phyloP scores from a whole-genome alignment of 2,329 filamentous ascomycete species.

The Xylaria digitata region DNA sequence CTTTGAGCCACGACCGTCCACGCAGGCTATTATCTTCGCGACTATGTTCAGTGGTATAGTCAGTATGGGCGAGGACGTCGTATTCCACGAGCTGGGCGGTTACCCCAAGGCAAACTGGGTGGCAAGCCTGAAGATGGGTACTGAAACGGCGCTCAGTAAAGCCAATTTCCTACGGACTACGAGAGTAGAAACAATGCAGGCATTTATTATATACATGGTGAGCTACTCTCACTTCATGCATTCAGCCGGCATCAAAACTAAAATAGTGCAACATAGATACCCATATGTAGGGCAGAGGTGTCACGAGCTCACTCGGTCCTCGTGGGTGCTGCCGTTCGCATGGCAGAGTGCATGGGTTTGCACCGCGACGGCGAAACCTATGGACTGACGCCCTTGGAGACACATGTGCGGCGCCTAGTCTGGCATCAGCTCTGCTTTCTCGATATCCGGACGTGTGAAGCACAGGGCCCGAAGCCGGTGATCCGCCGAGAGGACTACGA shows the following conservation, averaged over 20 bases:
- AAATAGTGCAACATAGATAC: slow-evolving; percentile 61
- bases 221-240: slow-evolving; percentile 42
- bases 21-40: slow-evolving; percentile 76
- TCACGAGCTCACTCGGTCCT: slow-evolving; percentile 79
- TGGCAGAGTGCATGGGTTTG: slow-evolving; percentile 82
- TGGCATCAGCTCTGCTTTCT: slow-evolving; percentile 85
- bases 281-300: slow-evolving; percentile 77
- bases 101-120: slow-evolving; percentile 67
- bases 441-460: slow-evolving; percentile 79
- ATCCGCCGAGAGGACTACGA: slow-evolving; percentile 82
- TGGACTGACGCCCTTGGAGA: slow-evolving; percentile 73
- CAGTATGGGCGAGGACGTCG: slow-evolving; percentile 68
- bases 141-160: slow-evolving; percentile 74
- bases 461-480: slow-evolving; percentile 76
- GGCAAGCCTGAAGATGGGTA: slow-evolving; percentile 71
- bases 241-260: slow-evolving; percentile 34
- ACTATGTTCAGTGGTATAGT: slow-evolving; percentile 76
- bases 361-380: slow-evolving; percentile 77
- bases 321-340: slow-evolving; percentile 75
- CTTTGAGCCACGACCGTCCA: slow-evolving; percentile 70
- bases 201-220: slow-evolving; percentile 81
- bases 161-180: slow-evolving; percentile 78
- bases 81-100: slow-evolving; percentile 64
- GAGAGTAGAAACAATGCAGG: slow-evolving; percentile 79
- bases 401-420: slow-evolving; percentile 75